Evolutionary conservation across 805 yeast genomes (phyloP), one percentile per base, ranked within the genome.

Genomic region (Diddensiella caesifluorescens): DNA sequence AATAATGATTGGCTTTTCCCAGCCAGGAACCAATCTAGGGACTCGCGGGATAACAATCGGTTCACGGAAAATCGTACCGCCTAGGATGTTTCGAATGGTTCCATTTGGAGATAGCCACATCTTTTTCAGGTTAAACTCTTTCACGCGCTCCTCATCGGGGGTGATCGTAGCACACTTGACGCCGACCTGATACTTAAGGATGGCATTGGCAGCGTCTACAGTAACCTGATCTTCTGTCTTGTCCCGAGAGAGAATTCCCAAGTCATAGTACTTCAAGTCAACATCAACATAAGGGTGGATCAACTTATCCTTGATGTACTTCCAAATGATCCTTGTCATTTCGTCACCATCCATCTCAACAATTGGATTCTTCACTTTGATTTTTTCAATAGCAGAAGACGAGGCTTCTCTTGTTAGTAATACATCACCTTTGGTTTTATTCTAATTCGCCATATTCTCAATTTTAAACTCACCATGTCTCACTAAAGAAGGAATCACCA

Each of bases 21-120:
- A 90, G 45, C 83, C 83, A 34, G 94, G 86, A 16, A 90, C 82
- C 48, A 88, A 73, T 53, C 95, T 73, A 43, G 97, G 97, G 56
- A 90, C 83, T 54, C 77, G 69, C 45, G 86, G 87, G 56, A 90
- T 86, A 41, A 90, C 86, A 62, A 90, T 90, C 48, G 97, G 95
- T 68, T 89, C 97, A 60, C 97, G 78, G 75, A 90, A 90, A 35
- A 90, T 95, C 22, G 97, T 90, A 46, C 97, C 97, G 38, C 96
- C 96, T 47, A 90, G 71, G 48, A 90, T 82, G 70, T 90, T 90
- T 69, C 97, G 81, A 63, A 90, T 85, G 38, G 97, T 90, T 47
- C 97, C 97, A 67, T 90, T 90, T 50, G 97, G 97, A 12, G 95
- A 86, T 46, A 83, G 74, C 97, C 97, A 90, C 97, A 90, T 90